A percentile compares a stretch with the other conserved stretches of the same genome.
Conservation (phyloP, 441 rosid species). For the Theobroma grandiflorum region DNA sequence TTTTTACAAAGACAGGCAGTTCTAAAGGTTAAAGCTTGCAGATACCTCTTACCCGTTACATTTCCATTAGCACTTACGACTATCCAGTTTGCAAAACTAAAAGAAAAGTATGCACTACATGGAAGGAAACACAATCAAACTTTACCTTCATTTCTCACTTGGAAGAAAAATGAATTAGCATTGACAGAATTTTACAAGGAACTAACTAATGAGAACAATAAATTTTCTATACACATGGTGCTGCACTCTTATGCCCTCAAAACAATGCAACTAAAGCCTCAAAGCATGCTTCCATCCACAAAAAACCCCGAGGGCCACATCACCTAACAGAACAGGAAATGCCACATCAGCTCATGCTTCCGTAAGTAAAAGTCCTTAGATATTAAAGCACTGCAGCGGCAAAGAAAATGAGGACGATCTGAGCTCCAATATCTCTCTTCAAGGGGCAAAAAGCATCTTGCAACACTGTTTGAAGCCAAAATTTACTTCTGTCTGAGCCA, state of each 20-base stretch:
- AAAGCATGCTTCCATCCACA: not conserved
- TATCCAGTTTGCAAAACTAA: not conserved
- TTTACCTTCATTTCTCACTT: conserved; percentile 13
- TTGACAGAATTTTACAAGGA: conserved; percentile 16
- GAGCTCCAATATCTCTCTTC: conserved; percentile 15
- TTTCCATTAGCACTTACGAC: not conserved
- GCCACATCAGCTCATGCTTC: conserved; percentile 10
- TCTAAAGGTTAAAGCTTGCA: conserved; percentile 8
- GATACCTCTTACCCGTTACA: not conserved
- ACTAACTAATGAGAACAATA: conserved; percentile 10
- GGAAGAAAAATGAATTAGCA: not conserved
- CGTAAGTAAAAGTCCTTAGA: not conserved
- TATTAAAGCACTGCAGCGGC: not conserved
- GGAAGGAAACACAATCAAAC: conserved; percentile 1
- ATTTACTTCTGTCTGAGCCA: not conserved
- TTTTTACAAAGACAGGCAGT: not conserved
- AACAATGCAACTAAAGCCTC: not conserved
- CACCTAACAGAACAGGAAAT: conserved; percentile 10
- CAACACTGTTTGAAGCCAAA: not conserved
- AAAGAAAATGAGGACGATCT: not conserved
- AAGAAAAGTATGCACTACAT: not conserved
- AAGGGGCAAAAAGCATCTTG: conserved; percentile 18
- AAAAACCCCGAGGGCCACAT: not conserved
- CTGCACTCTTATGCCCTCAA: not conserved
- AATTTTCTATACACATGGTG: conserved; percentile 12